These are phyloP conservation scores for Albizia julibrissin DNA, from an alignment of 306 rosid genomes.

Conservation along the genomic window DNA sequence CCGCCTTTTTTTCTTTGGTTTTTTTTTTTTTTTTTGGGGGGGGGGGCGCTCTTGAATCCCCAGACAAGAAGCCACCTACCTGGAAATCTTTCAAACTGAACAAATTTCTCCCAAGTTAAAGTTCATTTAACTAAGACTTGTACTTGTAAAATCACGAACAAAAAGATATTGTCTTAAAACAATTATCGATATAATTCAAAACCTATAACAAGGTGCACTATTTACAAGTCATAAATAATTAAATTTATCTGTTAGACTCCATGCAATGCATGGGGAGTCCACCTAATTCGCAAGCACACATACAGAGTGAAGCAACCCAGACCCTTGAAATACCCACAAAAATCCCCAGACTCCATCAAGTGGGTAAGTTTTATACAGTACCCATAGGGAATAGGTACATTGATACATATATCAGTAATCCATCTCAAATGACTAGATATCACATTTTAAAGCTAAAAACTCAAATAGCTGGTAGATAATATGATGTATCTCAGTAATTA, in stretches of 20 bases:
- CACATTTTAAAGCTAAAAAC: background rate
- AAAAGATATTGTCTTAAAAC: background rate
- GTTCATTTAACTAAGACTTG: background rate
- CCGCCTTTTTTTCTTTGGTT: too few relatives aligned
- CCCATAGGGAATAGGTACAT: background rate
- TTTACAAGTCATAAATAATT: too few relatives aligned
- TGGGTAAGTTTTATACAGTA: background rate
- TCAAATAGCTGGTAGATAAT: constrained; percentile 6
- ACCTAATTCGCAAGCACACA: background rate
- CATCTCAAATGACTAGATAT: background rate
- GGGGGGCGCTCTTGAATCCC: background rate
- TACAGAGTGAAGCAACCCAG: background rate
- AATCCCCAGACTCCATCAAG: background rate
- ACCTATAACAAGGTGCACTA: background rate
- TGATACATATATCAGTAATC: background rate
- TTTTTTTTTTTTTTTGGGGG: too few relatives aligned
- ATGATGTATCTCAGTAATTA: too few relatives aligned
- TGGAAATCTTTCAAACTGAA: background rate
- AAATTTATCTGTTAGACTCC: background rate
- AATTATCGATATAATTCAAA: background rate
- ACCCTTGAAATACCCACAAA: background rate
- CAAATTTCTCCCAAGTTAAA: background rate
- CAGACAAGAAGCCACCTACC: background rate
- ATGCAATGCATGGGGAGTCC: background rate
- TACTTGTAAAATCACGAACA: background rate